These are phyloP conservation scores for Staphylotrichum tortipilum DNA, from an alignment of 495 filamentous ascomycete genomes.

Conservation along the genomic window DNA sequence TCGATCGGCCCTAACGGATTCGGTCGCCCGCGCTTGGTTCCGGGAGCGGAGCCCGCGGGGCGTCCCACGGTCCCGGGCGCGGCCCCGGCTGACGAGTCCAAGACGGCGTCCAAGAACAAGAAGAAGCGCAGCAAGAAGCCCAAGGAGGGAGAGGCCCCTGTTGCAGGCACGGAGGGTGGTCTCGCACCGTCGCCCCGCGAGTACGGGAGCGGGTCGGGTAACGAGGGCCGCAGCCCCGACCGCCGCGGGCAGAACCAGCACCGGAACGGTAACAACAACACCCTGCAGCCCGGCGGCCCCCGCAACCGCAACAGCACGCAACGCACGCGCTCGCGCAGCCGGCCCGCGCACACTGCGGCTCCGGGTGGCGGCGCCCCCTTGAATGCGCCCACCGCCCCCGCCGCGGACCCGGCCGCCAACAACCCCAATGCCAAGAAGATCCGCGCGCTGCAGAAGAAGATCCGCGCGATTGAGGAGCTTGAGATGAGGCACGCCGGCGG, in stretches of 20 bases:
- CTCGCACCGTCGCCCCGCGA: conserved; percentile 36
- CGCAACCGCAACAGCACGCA: conserved; percentile 40
- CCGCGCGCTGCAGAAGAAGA: conserved; percentile 85
- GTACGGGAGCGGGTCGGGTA: conserved; percentile 28
- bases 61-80: conserved; percentile 61
- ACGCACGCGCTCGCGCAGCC: conserved; percentile 26
- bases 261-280: conserved; percentile 33
- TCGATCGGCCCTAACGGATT: conserved; percentile 67
- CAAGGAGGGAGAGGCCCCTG: conserved; percentile 55
- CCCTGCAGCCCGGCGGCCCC: background rate
- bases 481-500: conserved; percentile 91
- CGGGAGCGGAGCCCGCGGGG: conserved; percentile 44
- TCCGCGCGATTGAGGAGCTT: conserved; percentile 92
- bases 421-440: conserved; percentile 72
- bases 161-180: conserved; percentile 25
- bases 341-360: conserved; percentile 32
- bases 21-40: conserved; percentile 54
- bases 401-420: conserved; percentile 26
- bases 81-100: conserved; percentile 52
- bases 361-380: conserved; percentile 20
- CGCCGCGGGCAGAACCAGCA: conserved; percentile 39
- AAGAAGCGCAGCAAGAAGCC: conserved; percentile 97
- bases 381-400: too few relatives aligned
- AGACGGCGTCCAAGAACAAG: conserved; percentile 95
- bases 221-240: conserved; percentile 57